Evolutionary conservation across 108 stramenopile genomes (phyloP), one percentile per base, ranked within the genome.

Genomic region (Cyclotella atomus): DNA sequence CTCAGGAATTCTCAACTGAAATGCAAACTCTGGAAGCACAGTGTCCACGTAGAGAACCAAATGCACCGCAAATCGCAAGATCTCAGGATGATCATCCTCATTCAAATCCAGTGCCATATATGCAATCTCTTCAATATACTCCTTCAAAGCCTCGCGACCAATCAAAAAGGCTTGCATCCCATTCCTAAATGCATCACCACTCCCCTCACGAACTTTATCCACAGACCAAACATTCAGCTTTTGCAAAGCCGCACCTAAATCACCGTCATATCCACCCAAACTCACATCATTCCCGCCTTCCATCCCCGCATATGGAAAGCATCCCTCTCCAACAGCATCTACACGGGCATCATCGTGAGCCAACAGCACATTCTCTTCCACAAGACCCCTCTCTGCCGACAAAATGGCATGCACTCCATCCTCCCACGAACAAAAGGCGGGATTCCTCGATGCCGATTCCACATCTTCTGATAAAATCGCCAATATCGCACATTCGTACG

Each of bases 401-500:
- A 86, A 74, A 50, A 79, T 64, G 21, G 74, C 87, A 45, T 79
- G 83, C 10, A 93, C 56, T 4, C 76, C 82, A 6, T 80, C 59
- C 30, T 88, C 84, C 92, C 92, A 93, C 0, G 85, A 70, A 15
- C 70, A 49, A 27, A 91, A 68, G 15, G 70, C 53, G 0, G 89
- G 81, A 67, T 88, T 91, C n/a, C 59, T 55, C 19, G 90, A 56
- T 25, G 88, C 87, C 19, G 71, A 70, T 5, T 82, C 56, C 32
- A 73, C 25, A 71, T 91, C 76, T 66, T 89, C 83, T 19, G 88
- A 75, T 17, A 94, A 77, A 12, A 94, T 20, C 19, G 89, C 61
- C 17, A 73, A 70, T 45, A 94, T 90, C 16, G 90, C 93, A n/a
- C 80, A 76, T 68, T 91, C 90, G 30, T 88, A 81, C 9, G 70